Conservation (phyloP, 257 asterid species). For the Dorcoceras hygrometricum region DNA sequence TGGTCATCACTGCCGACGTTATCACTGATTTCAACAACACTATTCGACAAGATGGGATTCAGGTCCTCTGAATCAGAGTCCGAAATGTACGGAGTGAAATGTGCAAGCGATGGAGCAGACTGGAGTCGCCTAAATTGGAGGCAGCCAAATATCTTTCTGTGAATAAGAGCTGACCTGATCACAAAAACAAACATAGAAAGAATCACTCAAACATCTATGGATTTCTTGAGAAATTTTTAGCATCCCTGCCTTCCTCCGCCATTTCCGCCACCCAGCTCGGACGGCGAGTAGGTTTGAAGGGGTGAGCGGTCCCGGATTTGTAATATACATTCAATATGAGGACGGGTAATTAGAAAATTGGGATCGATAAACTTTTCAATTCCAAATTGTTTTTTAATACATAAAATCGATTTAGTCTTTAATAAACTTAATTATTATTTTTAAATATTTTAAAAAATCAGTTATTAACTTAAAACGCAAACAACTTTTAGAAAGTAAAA, state of each 20-base stretch:
- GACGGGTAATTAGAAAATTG: no score
- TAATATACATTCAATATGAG: no score
- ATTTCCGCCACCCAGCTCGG: neutral
- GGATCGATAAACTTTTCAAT: no score
- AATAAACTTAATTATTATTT: no score
- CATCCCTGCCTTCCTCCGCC: neutral
- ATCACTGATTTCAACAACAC: slow-evolving; percentile 4
- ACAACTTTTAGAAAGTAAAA: no score
- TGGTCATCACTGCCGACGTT: neutral
- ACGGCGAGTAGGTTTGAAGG: neutral
- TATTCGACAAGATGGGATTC: slow-evolving; percentile 6
- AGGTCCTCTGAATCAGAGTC: slow-evolving; percentile 54
- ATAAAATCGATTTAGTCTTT: no score
- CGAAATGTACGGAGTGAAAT: slow-evolving; percentile 45
- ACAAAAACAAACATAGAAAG: slow-evolving; percentile 46
- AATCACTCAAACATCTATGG: slow-evolving; percentile 15
- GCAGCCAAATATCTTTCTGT: slow-evolving; percentile 26
- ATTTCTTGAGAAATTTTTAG: neutral
- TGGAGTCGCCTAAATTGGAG: slow-evolving; percentile 37
- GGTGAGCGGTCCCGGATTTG: neutral
- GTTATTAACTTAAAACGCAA: no score
- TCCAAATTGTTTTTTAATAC: no score
- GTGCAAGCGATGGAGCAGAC: slow-evolving; percentile 58
- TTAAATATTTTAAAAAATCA: no score
- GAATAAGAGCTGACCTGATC: slow-evolving; percentile 42